A percentile compares a stretch with the other conserved stretches of the same genome.
Conservation (phyloP, 2,329 filamentous ascomycete genomes). For the Verticillium nonalfalfae region DNA sequence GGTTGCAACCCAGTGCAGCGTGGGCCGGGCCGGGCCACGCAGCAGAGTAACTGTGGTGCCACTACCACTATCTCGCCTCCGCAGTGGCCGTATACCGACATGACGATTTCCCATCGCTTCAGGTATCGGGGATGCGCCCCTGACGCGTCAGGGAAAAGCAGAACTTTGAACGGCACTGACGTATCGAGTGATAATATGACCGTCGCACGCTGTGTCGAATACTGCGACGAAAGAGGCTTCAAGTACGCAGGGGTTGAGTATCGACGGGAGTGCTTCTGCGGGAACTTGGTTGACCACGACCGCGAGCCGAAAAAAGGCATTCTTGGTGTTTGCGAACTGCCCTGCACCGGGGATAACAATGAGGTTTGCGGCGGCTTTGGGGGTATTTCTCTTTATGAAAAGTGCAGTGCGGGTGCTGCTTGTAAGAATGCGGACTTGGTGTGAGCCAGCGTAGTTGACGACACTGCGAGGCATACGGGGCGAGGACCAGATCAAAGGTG, state of each 20-base stretch:
- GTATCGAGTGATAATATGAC: conserved; percentile 25
- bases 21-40: conserved; percentile 16
- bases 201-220: conserved; percentile 22
- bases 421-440: conserved; percentile 16
- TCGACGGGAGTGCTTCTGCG: conserved; percentile 30
- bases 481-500: no score
- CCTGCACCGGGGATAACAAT: conserved; percentile 8
- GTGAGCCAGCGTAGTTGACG: not conserved
- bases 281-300: conserved; percentile 16
- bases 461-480: not conserved
- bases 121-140: conserved; percentile 45
- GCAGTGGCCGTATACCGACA: conserved; percentile 35
- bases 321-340: conserved; percentile 29
- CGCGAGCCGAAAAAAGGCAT: conserved; percentile 28
- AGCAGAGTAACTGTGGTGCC: conserved; percentile 22
- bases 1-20: conserved; percentile 42
- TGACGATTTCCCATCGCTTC: conserved; percentile 36
- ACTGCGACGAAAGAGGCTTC: conserved; percentile 19
- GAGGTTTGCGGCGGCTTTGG: conserved; percentile 16
- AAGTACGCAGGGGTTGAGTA: conserved; percentile 30
- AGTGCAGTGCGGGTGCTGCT: conserved; percentile 18
- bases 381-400: conserved; percentile 26
- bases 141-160: conserved; percentile 18
- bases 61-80: conserved; percentile 27
- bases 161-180: conserved; percentile 21